Evolutionary conservation across 495 filamentous ascomycete species (phyloP), one percentile per base, ranked within the genome.

Genomic region (Talaromyces ruber): DNA sequence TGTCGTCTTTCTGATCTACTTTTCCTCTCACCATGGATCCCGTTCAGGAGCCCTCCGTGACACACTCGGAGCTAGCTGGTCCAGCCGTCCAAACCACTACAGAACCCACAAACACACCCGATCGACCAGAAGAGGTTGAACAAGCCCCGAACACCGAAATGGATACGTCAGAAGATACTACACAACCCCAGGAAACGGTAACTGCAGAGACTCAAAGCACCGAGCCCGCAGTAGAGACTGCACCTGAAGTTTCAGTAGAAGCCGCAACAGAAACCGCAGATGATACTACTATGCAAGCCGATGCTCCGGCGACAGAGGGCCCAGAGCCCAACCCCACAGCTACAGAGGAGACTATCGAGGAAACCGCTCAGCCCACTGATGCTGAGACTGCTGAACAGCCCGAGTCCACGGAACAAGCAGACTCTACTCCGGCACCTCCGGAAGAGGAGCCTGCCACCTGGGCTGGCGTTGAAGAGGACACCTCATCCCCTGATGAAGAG

Each of bases 401-500:
- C 21, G 52, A 24, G 4, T 50, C 64, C 43, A 29, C 47, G 1
- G 64, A 67, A 61, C 51, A 61, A 24, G 9, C 57, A 12, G 66
- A 70, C 29, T 34, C 60, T 28, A 22, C 59, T 18, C 62, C 64
- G 34, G 57, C 64, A 6, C 65, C 61, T n/a, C 63, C 64, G 3
- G 69, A 75, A n/a, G 62, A 76, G 6, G 79, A 82, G 50, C 68
- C 76, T 67, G 76, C 79, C 29, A 77, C 73, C 53, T 82, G 80
- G 80, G 73, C 73, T 6, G 78, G 75, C 18, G 69, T 78, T 12
- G 74, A 76, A 32, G 84, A 88, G 72, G 86, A 89, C 61, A 79
- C 72, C 30, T 81, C 82, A 1, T 63, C 66, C 1, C 85, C 86
- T 7, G 78, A 84, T 63, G 84, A 84, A 67, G 75, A 78, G 4